Evolutionary conservation across 129 eudicot species (phyloP), one percentile per base, ranked within the genome.

Genomic region (Tagetes patula): DNA sequence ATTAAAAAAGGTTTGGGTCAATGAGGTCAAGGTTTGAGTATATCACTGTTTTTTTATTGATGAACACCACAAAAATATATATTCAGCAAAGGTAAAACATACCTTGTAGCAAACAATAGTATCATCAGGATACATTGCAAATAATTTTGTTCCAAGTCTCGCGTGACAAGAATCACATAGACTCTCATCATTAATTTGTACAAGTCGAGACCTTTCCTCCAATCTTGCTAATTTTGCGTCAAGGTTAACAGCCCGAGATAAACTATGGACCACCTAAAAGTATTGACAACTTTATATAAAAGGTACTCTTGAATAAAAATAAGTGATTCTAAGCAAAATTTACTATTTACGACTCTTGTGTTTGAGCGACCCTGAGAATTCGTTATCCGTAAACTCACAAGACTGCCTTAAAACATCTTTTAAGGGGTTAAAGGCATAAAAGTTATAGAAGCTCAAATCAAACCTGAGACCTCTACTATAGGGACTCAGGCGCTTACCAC

Each of bases 51-150:
- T 69, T 49, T 1, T 37, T 11, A 30, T 42, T 31, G 47, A 43
- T 58, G 56, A 58, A 45, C 69, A 45, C 49, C 60, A 43, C 37
- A 11, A 45, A 72, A 43, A 11, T 2, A 32, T 34, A 70, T 6
- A 39, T 54, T 45, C 36, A 37, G 46, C 20, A 59, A 32, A 34
- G 30, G 45, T 20, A 63, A 47, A 5, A 77, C 87, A 54, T 46
- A 94, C 98, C 96, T 94, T 94, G 87, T 90, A 94, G 80, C 98
- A 94, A 63, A 94, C 98, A 62, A 90, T 70, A 56, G 97, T 84
- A 73, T 94, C 98, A 72, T 94, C 98, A 1, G 98, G 98, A 79
- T 90, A 94, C 96, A 94, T 90, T 33, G 98, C 98, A 80, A 94
- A 94, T 14, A 94, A 85, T 64, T 94, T 94, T 62, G 98, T 94